These are phyloP conservation scores for Bruguiera sexangula DNA, from an alignment of 345 rosid genomes.

Conservation along the genomic window DNA sequence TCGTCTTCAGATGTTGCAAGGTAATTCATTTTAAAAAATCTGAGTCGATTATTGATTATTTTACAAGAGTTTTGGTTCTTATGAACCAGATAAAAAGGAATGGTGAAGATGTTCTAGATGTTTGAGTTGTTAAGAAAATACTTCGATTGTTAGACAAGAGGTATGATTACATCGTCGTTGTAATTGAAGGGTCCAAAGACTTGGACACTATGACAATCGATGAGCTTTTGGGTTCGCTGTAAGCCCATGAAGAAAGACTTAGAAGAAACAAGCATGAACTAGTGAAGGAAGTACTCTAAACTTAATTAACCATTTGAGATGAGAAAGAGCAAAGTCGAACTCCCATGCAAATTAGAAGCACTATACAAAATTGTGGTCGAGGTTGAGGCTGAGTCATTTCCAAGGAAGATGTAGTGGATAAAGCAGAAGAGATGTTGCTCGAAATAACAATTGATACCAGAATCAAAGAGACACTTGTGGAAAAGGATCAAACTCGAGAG, in stretches of 20 bases:
- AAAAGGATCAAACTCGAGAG: not conserved
- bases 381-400: not conserved
- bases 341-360: too few relatives aligned
- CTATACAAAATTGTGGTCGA: too few relatives aligned
- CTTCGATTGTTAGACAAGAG: not conserved
- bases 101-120: too few relatives aligned
- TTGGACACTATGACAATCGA: not conserved
- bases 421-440: not conserved
- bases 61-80: not conserved
- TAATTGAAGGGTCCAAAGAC: not conserved
- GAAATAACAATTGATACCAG: not conserved
- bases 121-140: too few relatives aligned
- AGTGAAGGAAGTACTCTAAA: not conserved
- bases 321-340: not conserved
- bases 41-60: not conserved
- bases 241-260: not conserved
- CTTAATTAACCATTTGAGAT: not conserved
- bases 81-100: not conserved
- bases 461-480: not conserved
- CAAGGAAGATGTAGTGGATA: not conserved
- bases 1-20: not conserved
- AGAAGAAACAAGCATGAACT: not conserved
- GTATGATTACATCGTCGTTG: not conserved
- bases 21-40: not conserved
- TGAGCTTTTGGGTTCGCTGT: not conserved